Evolutionary conservation across 805 yeast species (phyloP).

Genomic region (Cyberlindnera xishuangbannaensis): DNA sequence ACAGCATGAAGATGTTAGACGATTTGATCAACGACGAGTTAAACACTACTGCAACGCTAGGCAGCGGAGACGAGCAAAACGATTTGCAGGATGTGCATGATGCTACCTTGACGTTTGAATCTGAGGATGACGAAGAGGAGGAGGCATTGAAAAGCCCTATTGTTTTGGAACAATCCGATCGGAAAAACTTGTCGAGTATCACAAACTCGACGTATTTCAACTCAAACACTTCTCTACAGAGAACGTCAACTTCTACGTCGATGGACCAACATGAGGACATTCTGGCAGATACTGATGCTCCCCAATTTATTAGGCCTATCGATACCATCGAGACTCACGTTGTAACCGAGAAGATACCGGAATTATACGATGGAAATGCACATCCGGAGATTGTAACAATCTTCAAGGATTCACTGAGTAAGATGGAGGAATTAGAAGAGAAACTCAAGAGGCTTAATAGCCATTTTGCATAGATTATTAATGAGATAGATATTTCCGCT

Average conservation of each 20-base stretch:
- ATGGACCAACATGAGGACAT: conserved; percentile 7
- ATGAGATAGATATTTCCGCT: too few species aligned
- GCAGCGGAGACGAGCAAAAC: too few species aligned
- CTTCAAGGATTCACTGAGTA: conserved; percentile 52
- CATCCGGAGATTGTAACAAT: conserved; percentile 47
- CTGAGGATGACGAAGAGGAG: conserved; percentile 11
- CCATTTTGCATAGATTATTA: too few species aligned
- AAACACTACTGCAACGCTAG: conserved; percentile 10
- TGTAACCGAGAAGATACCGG: too few species aligned
- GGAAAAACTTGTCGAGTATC: conserved; percentile 16
- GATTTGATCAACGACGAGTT: conserved; percentile 25
- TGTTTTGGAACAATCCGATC: conserved; percentile 8
- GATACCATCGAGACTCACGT: too few species aligned
- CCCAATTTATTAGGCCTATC: too few species aligned
- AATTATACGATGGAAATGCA: conserved; percentile 17
- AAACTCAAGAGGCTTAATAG: conserved; percentile 17
- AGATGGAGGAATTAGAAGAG: conserved; percentile 32
- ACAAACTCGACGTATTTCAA: conserved; percentile 23
- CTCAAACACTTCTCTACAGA: conserved; percentile 18
- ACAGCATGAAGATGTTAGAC: conserved; percentile 31
- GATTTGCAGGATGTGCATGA: too few species aligned
- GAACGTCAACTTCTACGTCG: conserved; percentile 12
- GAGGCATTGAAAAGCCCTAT: conserved; percentile 21
- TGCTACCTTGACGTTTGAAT: conserved; percentile 10
- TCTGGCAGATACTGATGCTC: too few species aligned